Evolutionary conservation across 2,329 filamentous ascomycete genomes (phyloP).

Genomic region (Phyllosticta citriasiana): DNA sequence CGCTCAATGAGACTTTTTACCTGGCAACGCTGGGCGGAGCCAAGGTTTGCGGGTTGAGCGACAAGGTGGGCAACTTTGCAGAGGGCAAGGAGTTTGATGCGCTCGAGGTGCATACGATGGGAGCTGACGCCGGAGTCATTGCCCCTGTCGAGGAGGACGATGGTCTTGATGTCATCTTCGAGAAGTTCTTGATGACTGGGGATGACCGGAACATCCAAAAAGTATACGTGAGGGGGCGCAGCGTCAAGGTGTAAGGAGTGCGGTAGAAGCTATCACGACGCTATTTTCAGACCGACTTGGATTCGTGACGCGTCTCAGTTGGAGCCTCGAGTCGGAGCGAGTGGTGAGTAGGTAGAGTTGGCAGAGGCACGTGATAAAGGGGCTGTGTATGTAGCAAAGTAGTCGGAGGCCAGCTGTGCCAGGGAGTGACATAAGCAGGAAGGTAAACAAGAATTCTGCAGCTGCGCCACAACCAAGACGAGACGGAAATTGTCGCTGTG

Average conservation of each 20-base stretch:
- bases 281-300: neutral
- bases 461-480: no score
- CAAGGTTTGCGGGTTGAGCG: conserved; percentile 44
- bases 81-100: conserved; percentile 55
- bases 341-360: neutral
- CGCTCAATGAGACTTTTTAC: conserved; percentile 37
- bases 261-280: neutral
- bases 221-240: conserved; percentile 31
- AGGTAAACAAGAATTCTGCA: neutral
- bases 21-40: conserved; percentile 54
- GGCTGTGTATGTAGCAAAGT: neutral
- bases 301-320: neutral
- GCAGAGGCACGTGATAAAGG: neutral
- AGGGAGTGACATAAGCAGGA: neutral
- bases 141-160: conserved; percentile 45
- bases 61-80: conserved; percentile 46
- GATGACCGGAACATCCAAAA: conserved; percentile 51
- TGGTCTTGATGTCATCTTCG: conserved; percentile 38
- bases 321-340: neutral
- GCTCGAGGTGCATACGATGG: conserved; percentile 42
- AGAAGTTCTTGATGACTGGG: conserved; percentile 57
- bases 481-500: no score
- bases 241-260: conserved; percentile 4
- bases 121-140: conserved; percentile 6
- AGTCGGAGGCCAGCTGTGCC: neutral